Base-by-base conservation (phyloP, 352 stramenopile genomes). In the Phytophthora hibernalis region DNA sequence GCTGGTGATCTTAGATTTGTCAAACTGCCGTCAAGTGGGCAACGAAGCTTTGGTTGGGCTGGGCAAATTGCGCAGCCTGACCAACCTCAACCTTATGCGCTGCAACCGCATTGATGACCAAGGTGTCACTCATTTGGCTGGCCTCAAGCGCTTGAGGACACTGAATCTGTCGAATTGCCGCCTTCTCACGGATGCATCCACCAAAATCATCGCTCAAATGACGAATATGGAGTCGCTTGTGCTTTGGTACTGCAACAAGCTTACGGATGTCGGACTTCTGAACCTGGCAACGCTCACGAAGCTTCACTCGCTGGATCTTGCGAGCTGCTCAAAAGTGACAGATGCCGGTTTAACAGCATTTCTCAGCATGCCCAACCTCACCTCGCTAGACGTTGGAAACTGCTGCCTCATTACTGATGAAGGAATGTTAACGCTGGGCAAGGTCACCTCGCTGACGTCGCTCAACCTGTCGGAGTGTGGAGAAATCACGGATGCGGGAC, bases 231-330 rank as follows among this genome's bases (percentile, higher is more conserved):
- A 92, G 53, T 83, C 77, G 30, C 70, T 97, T 9, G 79, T 90
- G 31, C 63, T 97, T 9, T 91, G 86, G 77, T 91, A 95, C 69
- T 97, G 87, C 68, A 91, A 89, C 72, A 93, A 93, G 62, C 74
- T 97, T 22, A 93, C 83, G 0, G 86, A 96, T 67, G 22, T 22
- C 0, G 86, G 80, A 3, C 72, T 93, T 16, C 11, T 63, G 3
- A 70, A 76, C 4, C 62, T 93, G 18, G 54, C 66, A 8, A 30
- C 50, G 1, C 72, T 93, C 3, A 70, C 55, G 3, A 87, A 80
- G 24, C 73, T 95, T 21, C 72, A 87, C 61, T 83, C 83, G 16
- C 67, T 95, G 4, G 86, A 95, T 65, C 59, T 95, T 47, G 84
- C 86, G 35, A 93, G 84, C 49, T 92, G 83, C 59, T 89, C 80